Evolutionary conservation across 140 eudicot species (phyloP).

Genomic region (Anethum foeniculum): DNA sequence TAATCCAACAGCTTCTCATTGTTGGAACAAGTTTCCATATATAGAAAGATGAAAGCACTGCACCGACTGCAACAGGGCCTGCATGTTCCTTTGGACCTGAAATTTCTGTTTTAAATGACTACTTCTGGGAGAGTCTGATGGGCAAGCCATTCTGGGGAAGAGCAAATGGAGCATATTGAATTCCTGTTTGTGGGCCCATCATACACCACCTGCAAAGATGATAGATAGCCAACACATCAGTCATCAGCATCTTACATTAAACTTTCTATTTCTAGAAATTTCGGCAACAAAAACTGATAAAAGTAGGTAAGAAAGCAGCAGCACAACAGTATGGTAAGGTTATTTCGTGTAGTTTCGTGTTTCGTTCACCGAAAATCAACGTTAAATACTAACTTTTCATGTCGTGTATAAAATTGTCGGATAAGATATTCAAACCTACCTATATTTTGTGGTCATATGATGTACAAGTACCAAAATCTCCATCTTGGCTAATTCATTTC

Average conservation of each 20-base stretch:
- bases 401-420: no score
- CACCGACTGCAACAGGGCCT: not conserved
- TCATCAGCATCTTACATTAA: conserved; percentile 7
- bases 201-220: conserved; percentile 67
- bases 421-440: conserved; percentile 33
- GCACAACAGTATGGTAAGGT: no score
- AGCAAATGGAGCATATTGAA: conserved; percentile 87
- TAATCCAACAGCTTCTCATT: not conserved
- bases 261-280: conserved; percentile 14
- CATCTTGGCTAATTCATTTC: conserved; percentile 90
- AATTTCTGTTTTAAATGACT: conserved; percentile 8
- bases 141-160: conserved; percentile 93
- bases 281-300: not conserved
- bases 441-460: conserved; percentile 90
- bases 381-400: no score
- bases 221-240: conserved; percentile 11
- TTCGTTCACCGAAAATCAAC: no score
- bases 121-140: conserved; percentile 32
- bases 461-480: conserved; percentile 83
- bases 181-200: conserved; percentile 81
- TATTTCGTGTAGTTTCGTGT: no score
- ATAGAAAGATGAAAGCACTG: not conserved
- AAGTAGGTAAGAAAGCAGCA: not conserved
- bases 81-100: conserved; percentile 6
- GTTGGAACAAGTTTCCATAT: not conserved